Evolutionary conservation across 768 basidiomycete species (phyloP), one percentile per base, ranked within the genome.

Genomic region (Auricularia sp.): DNA sequence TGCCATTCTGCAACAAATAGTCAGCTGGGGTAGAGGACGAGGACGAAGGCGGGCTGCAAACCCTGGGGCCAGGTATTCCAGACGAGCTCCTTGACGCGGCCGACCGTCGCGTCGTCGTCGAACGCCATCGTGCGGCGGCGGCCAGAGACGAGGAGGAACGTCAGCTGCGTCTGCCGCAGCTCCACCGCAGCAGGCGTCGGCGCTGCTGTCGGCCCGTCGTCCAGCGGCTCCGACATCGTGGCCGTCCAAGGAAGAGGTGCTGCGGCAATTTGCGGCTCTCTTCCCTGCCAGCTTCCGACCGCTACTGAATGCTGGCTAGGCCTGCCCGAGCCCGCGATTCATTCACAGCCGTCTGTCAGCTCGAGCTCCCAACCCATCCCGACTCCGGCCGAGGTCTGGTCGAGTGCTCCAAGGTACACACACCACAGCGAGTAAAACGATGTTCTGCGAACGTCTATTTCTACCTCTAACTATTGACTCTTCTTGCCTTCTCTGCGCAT

Each of bases 21-120:
- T n/a, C 11, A 23, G 10, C 36, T 44, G 43, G 21, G 2, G n/a
- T 36, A 8, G 35, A 36, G 33, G 8, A n/a, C 29, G 29, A 29
- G 29, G 29, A 29, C 29, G 18, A 16, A 4, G n/a, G n/a, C 35
- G 18, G 53, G 54, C n/a, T 21, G 76, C 82, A 70, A 67, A 86
- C 89, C 88, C 69, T 78, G 75, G 35, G 88, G 88, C 90, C 90
- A 92, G 39, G 84, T 81, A 75, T 86, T 89, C 90, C 90, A 91
- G 43, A 87, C 83, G 59, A 92, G 81, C 75, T 92, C 90, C 74
- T 91, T 91, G 35, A 90, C 86, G 68, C 90, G 79, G 18, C 87
- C 88, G 36, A 91, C 77, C 0, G 88, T 87, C 23, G 83, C 87
- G 68, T 84, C 83, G 12, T 88, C 88, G 35, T 89, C 87, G 68